Conservation (phyloP, 139 green algal genomes). For the Nannochloris sp. region DNA sequence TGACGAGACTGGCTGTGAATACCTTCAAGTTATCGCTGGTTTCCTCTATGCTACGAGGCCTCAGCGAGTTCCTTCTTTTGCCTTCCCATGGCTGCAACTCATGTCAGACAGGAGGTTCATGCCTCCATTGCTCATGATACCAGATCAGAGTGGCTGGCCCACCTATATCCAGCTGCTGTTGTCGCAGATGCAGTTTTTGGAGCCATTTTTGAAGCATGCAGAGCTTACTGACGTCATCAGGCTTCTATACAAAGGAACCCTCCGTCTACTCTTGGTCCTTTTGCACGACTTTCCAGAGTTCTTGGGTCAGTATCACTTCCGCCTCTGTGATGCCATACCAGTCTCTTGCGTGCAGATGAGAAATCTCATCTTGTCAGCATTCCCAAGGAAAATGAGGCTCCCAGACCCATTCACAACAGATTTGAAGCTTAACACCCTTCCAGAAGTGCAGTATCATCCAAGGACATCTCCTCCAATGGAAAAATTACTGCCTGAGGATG, state of each 20-base stretch:
- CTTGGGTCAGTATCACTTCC: slow-evolving; percentile 93
- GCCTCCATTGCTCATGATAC: slow-evolving; percentile 75
- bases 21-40: slow-evolving; percentile 19
- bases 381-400: slow-evolving; percentile 93
- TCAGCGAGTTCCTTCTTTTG: slow-evolving; percentile 82
- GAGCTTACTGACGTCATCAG: slow-evolving; percentile 71
- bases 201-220: slow-evolving; percentile 86
- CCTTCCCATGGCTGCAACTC: slow-evolving; percentile 93
- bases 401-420: slow-evolving; percentile 98
- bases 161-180: slow-evolving; percentile 56
- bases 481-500: slow-evolving; percentile 29
- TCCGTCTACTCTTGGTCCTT: slow-evolving; percentile 95
- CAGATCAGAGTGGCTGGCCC: slow-evolving; percentile 51
- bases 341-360: slow-evolving; percentile 86
- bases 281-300: slow-evolving; percentile 99
- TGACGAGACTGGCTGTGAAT: slow-evolving; percentile 37
- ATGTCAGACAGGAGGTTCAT: slow-evolving; percentile 82
- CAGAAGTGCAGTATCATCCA: slow-evolving; percentile 80
- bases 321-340: slow-evolving; percentile 89
- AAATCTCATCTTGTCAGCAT: slow-evolving; percentile 95
- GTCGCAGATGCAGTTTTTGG: slow-evolving; percentile 82
- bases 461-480: slow-evolving; percentile 48
- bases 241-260: slow-evolving; percentile 89
- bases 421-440: slow-evolving; percentile 94
- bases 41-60: slow-evolving; percentile 56